phyloP scores from a whole-genome alignment of 148 eudicot species.

The Euryodendron excelsum region DNA sequence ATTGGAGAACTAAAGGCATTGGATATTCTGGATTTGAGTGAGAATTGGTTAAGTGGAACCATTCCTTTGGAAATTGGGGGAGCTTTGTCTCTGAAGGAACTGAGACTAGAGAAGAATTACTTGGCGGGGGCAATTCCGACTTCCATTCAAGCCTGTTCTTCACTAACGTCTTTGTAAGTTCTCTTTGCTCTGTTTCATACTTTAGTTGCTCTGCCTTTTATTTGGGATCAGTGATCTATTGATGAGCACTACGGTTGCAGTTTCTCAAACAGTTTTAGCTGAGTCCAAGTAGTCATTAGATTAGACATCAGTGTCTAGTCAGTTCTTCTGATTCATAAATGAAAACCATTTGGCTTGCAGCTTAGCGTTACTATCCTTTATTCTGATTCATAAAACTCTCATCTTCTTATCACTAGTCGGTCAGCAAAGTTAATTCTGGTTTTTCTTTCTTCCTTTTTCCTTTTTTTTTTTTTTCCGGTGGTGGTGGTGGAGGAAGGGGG shows the following conservation, averaged over 20 bases:
- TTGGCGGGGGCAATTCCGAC: constrained; percentile 56
- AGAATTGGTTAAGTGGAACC: constrained; percentile 56
- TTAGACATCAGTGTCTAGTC: neutral
- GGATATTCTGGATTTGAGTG: constrained; percentile 60
- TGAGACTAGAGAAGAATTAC: constrained; percentile 56
- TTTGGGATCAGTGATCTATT: neutral
- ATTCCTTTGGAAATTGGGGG: constrained; percentile 69
- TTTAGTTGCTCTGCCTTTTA: constrained; percentile 1
- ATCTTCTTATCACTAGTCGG: neutral
- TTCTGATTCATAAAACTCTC: too few species aligned
- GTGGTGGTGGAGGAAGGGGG: too few species aligned
- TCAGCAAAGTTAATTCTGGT: too few species aligned
- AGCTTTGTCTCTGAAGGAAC: constrained; percentile 50
- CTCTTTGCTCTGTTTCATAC: constrained; percentile 14
- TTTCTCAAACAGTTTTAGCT: neutral
- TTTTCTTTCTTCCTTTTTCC: too few species aligned
- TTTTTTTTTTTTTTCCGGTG: too few species aligned
- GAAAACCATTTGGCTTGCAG: neutral
- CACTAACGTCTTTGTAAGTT: constrained; percentile 62
- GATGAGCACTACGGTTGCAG: neutral
- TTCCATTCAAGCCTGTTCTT: constrained; percentile 60
- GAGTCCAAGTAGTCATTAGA: neutral
- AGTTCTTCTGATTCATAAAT: neutral
- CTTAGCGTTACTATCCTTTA: neutral
- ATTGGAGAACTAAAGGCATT: constrained; percentile 52